Evolutionary conservation across 2,329 filamentous ascomycete genomes (phyloP).

Genomic region (Grosmannia penicillata): DNA sequence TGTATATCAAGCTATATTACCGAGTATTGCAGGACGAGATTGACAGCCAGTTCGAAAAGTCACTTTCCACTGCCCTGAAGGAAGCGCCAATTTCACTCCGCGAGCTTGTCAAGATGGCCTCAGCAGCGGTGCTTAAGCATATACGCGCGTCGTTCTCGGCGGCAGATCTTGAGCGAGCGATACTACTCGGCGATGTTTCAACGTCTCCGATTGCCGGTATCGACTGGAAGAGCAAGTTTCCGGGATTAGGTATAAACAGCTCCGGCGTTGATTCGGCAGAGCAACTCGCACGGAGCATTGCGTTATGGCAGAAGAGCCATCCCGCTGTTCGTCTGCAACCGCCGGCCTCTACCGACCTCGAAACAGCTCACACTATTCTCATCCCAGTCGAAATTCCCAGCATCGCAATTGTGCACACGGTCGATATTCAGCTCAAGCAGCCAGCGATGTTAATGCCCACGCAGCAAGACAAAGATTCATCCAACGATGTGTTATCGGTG

Average conservation of each 20-base stretch:
- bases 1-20: constrained; percentile 62
- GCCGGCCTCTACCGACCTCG: constrained; percentile 16
- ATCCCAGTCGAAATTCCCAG: constrained; percentile 86
- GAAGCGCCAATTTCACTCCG: constrained; percentile 5
- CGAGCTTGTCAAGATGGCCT: constrained; percentile 3
- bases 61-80: constrained; percentile 17
- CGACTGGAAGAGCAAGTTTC: constrained; percentile 33
- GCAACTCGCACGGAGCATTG: constrained; percentile 20
- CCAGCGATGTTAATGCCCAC: constrained; percentile 1
- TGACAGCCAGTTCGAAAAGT: constrained; percentile 28
- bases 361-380: constrained; percentile 51
- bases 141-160: constrained; percentile 27
- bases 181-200: constrained; percentile 34
- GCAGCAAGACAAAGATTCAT: not conserved
- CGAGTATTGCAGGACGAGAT: constrained; percentile 65
- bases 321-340: constrained; percentile 18
- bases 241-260: constrained; percentile 24
- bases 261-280: constrained; percentile 11
- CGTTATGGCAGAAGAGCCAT: constrained; percentile 22
- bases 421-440: constrained; percentile 42
- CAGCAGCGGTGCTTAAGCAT: constrained; percentile 26
- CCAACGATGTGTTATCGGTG: constrained; percentile 16
- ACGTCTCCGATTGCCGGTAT: constrained; percentile 31
- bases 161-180: constrained; percentile 40
- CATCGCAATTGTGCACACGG: constrained; percentile 69